Percentiles rank a stretch among this genome's conserved stretches.
phyloP scores from a whole-genome alignment of 352 stramenopile species.

The Phytopythium kandeliae region DNA sequence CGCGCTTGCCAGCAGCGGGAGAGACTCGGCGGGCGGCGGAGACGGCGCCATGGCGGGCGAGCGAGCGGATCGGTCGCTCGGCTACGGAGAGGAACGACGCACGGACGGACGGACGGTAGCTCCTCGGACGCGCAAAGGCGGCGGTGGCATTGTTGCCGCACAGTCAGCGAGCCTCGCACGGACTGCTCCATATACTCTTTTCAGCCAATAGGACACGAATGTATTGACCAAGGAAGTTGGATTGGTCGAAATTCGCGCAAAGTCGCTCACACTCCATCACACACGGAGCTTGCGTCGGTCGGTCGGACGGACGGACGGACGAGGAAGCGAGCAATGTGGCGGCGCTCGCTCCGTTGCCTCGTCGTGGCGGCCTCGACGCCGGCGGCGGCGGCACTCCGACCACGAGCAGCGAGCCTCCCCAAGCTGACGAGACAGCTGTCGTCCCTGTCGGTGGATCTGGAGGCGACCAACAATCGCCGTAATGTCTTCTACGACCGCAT shows the following conservation, averaged over 20 bases:
- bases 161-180: too few relatives aligned
- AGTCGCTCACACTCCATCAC: too few relatives aligned
- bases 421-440: constrained; percentile 2
- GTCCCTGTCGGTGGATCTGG: constrained; percentile 6
- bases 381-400: neutral
- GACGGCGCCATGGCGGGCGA: neutral
- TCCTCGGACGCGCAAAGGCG: too few relatives aligned
- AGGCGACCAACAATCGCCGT: constrained; percentile 9
- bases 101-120: too few relatives aligned
- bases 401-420: neutral
- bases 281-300: too few relatives aligned
- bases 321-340: too few relatives aligned
- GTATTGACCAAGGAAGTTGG: too few relatives aligned
- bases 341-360: neutral
- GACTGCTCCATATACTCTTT: neutral
- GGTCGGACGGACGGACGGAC: too few relatives aligned
- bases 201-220: too few relatives aligned
- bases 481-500: constrained; percentile 31
- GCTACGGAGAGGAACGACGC: neutral
- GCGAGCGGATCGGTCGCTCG: neutral
- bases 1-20: constrained; percentile 17
- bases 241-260: too few relatives aligned
- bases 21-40: constrained; percentile 8
- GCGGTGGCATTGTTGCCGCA: too few relatives aligned
- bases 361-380: neutral